Evolutionary conservation across 768 basidiomycete species (phyloP), one percentile per base, ranked within the genome.

Genomic region (Naganishia friedmannii): DNA sequence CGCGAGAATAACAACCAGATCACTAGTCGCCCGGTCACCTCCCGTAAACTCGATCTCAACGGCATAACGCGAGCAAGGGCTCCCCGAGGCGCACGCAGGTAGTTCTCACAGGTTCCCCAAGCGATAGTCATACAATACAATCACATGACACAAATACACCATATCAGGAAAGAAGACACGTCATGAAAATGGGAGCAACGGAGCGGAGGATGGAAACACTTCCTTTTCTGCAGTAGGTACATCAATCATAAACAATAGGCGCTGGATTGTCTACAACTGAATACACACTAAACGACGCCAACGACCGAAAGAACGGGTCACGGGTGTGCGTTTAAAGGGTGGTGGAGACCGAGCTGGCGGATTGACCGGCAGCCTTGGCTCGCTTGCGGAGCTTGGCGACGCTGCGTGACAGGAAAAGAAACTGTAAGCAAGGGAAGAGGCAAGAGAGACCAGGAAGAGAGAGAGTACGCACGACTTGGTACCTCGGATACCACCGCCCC

Each of bases 401-500:
- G 46, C 91, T 92, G 56, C 7, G 37, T 60, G 34, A 32, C 19
- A 31, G 13, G 42, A 28, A 42, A 42, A 9, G 37, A n/a, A 10
- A 53, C 34, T 21, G 23, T 19, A 4, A 67, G 51, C 28, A 12
- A 15, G 23, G 6, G 9, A 7, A 15, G 45, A 46, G 15, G 19
- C 21, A 32, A 10, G 46, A n/a, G 8, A 15, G 19, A n/a, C 3
- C 19, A 34, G 26, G 1, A 12, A 34, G 31, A 32, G 28, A 15
- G 9, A n/a, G 28, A 76, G 73, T 73, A 51, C 48, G 48, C 45
- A 77, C 76, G 78, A 80, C 85, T 96, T 95, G 86, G 90, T 89
- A 75, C 93, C 93, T 84, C 92, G 92, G 80, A 92, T 76, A 81
- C 94, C 94, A 85, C 94, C 94, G 82, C 94, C 93, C 95, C 95